phyloP scores from a whole-genome alignment of 306 rosid species.

The Corylus heterophylla region DNA sequence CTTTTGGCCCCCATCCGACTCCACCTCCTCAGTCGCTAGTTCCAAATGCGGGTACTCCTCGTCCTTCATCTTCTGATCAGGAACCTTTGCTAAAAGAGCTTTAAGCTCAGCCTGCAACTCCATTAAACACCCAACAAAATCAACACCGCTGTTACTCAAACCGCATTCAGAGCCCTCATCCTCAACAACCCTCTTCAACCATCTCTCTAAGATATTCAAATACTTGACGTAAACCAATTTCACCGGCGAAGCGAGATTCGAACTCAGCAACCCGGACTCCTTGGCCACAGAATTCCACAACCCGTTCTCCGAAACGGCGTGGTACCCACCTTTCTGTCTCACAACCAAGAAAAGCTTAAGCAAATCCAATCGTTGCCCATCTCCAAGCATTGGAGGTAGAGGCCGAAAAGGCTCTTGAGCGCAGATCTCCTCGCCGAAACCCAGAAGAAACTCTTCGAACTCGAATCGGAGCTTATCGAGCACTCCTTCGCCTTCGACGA shows the following conservation, averaged over 20 bases:
- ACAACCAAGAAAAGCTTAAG: conserved; percentile 70
- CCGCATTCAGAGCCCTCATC: conserved; percentile 39
- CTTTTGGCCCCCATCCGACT: conserved; percentile 1
- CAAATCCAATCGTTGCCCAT: conserved; percentile 58
- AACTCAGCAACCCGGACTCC: conserved; percentile 59
- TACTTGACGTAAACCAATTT: conserved; percentile 56
- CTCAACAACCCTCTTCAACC: conserved; percentile 36
- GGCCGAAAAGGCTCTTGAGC: conserved; percentile 15
- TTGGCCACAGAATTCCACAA: conserved; percentile 67
- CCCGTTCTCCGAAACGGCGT: conserved; percentile 32
- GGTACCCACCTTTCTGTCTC: conserved; percentile 75
- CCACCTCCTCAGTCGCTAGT: conserved; percentile 16
- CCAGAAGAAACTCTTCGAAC: conserved; percentile 38
- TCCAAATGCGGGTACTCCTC: conserved; percentile 3
- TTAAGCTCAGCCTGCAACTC: conserved; percentile 44
- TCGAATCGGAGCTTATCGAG: conserved; percentile 39
- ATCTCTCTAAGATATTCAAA: conserved; percentile 50
- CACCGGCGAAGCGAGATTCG: conserved; percentile 41
- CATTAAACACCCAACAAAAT: conserved; percentile 46
- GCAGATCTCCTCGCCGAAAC: conserved; percentile 34
- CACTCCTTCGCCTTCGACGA: conserved; percentile 15
- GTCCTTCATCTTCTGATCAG: conserved; percentile 28
- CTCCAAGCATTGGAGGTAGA: conserved; percentile 50
- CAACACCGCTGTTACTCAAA: conserved; percentile 38
- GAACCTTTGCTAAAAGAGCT: conserved; percentile 27